Evolutionary conservation across 306 rosid genomes (phyloP), one percentile per base, ranked within the genome.

Genomic region (Carpinus viminea): DNA sequence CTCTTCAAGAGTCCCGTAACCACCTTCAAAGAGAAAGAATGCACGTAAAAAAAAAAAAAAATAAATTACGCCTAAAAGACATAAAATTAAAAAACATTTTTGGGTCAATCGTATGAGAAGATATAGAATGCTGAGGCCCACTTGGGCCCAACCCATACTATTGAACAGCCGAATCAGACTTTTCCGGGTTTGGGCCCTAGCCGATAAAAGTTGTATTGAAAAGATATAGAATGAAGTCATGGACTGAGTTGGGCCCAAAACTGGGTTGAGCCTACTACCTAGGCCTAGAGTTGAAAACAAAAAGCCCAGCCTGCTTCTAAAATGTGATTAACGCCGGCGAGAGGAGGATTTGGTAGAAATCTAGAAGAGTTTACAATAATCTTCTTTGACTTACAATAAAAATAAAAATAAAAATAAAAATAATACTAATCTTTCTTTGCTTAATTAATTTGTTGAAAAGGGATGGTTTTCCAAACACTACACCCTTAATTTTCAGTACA

Each of bases 1-100:
- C 87, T 95, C 98, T 85, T 95, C 98, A 71, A 95, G 96, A 72
- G 98, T 95, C 20, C 98, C 98, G 83, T 95, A 95, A 2, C 98
- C 98, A 81, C 98, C 98, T 93, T 78, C 83, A 82, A 55, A 17
- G 2, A 73, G 21, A 64, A 11, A 59, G 18, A 31, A 61, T 48
- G 26, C 28, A 78, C 16, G 7, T 41, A 48, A 28, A 65, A 54
- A 38, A n/a, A 36, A 7, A 68, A 11, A 24, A 11, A 57, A 20
- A 24, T 20, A 57, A 45, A 3, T 31, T 31, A 31, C 3, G 0
- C 34, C 34, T 31, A 31, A 31, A 31, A 31, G 1, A 24, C 26
- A 31, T 31, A 2, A 31, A 2, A 31, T 31, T 31, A 31, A 31
- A 31, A 31, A 31, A 31, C 34, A 31, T 31, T 31, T 24, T 24